Conservation (phyloP, 1,284 basidiomycete genomes). For the Heterobasidion annosum region DNA sequence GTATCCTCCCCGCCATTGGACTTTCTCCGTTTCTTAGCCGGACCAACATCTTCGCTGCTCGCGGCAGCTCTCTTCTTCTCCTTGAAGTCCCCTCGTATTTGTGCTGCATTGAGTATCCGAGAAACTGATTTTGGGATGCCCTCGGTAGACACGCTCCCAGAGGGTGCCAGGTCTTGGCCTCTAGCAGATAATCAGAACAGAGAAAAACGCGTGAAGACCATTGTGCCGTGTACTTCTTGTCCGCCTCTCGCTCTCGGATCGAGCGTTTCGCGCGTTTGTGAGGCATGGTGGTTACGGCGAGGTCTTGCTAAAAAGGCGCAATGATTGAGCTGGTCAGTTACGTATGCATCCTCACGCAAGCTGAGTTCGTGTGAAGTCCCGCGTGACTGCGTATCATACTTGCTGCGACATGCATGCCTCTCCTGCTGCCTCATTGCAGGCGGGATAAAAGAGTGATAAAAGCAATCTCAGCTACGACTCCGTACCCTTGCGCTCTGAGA, state of each 20-base stretch:
- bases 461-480: not conserved
- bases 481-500: not conserved
- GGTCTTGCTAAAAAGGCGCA: not conserved
- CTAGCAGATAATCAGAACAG: conserved; percentile 20
- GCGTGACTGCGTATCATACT: not conserved
- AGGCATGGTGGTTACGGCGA: conserved; percentile 33
- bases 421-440: not conserved
- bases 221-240: conserved; percentile 24
- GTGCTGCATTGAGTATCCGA: conserved; percentile 53
- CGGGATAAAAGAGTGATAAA: not conserved
- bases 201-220: conserved; percentile 10
- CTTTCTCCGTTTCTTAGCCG: conserved; percentile 24
- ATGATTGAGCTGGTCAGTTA: not conserved
- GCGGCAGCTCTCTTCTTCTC: conserved; percentile 33
- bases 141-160: conserved; percentile 26
- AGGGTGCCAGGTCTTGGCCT: conserved; percentile 26
- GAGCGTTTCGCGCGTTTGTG: conserved; percentile 54
- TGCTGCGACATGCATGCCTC: not conserved
- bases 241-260: conserved; percentile 29
- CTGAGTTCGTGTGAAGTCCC: not conserved
- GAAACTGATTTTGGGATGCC: conserved; percentile 57
- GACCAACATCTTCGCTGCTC: conserved; percentile 19
- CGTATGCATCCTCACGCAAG: not conserved
- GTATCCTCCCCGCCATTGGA: conserved; percentile 12
- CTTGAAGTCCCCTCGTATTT: conserved; percentile 45